Evolutionary conservation across 371 early-diverging fungal genomes (phyloP), one percentile per base, ranked within the genome.

Genomic region (Apophysomyces ossiformis): DNA sequence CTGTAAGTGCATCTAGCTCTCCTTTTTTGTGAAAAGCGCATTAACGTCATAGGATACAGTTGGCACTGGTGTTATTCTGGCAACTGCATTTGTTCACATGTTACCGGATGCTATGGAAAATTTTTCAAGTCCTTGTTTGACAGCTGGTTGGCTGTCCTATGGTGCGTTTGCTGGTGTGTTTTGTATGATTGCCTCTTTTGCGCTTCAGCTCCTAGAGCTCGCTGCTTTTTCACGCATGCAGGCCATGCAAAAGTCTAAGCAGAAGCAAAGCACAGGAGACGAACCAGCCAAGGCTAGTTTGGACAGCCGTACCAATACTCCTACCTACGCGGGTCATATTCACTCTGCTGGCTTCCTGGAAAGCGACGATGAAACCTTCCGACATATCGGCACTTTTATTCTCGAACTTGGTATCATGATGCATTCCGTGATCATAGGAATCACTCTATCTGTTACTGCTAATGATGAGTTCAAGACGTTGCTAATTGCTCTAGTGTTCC

Each of bases 381-480:
- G 69, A n/a, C 69, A 75, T 50, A 73, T 82, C 65, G 81, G 80
- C 37, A 84, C 84, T 0, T 76, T 83, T 67, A 82, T 95, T 37
- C 81, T 97, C 18, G 96, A 97, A 67, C 67, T 89, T 15, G 94
- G 95, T 68, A 92, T 97, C 66, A 79, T 90, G 7, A 77, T 92
- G 63, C 97, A 96, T 72, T 95, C 95, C 1, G 77, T 97, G 50
- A 84, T 96, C 57, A 93, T 97, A 64, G 97, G 96, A 7, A 67
- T 95, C 35, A 82, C 93, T 1, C 75, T 97, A 16, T 91, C 93
- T 1, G 85, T 87, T 12, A 75, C 91, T 5, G 74, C 75, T 1
- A 89, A 87, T n/a, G 69, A 79, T 1, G 86, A 84, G 16, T 93
- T 93, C 74, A 75, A 70, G 7, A 82, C 91, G 8, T 86, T 96